phyloP scores from a whole-genome alignment of 768 basidiomycete genomes.

The Xanthoconium purpureum region DNA sequence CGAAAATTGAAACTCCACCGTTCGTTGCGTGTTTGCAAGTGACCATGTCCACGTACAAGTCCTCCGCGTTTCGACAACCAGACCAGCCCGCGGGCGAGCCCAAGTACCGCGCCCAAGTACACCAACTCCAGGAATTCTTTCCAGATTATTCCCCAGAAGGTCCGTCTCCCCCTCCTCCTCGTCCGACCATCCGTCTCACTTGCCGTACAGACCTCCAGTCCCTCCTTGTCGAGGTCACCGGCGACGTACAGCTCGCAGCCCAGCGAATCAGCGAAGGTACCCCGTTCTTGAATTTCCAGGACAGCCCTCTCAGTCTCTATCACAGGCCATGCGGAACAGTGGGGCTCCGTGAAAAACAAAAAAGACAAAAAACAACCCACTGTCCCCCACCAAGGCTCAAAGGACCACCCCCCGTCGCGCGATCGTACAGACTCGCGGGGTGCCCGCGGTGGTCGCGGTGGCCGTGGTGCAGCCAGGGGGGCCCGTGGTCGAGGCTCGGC shows the following conservation, averaged over 20 bases:
- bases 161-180: slow-evolving; percentile 29
- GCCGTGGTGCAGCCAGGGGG: slow-evolving; percentile 54
- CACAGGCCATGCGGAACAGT: slow-evolving; percentile 71
- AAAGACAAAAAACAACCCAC: slow-evolving; percentile 73
- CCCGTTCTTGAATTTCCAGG: neutral
- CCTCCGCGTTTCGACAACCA: slow-evolving; percentile 24
- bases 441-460: slow-evolving; percentile 57
- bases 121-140: slow-evolving; percentile 69
- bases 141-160: slow-evolving; percentile 71
- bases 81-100: slow-evolving; percentile 16
- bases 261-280: slow-evolving; percentile 75
- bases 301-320: slow-evolving; percentile 10
- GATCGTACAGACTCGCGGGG: slow-evolving; percentile 49
- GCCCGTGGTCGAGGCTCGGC: slow-evolving; percentile 38
- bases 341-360: slow-evolving; percentile 82
- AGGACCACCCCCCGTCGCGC: slow-evolving; percentile 38
- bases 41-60: slow-evolving; percentile 31
- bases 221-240: slow-evolving; percentile 61
- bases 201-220: slow-evolving; percentile 57
- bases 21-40: too few species aligned
- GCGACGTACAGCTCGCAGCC: slow-evolving; percentile 68
- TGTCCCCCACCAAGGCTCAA: slow-evolving; percentile 41
- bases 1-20: slow-evolving; percentile 25
- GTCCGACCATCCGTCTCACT: slow-evolving; percentile 17
- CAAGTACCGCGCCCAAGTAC: slow-evolving; percentile 53